Conservation (phyloP, 345 rosid species). For the Bruguiera sexangula region DNA sequence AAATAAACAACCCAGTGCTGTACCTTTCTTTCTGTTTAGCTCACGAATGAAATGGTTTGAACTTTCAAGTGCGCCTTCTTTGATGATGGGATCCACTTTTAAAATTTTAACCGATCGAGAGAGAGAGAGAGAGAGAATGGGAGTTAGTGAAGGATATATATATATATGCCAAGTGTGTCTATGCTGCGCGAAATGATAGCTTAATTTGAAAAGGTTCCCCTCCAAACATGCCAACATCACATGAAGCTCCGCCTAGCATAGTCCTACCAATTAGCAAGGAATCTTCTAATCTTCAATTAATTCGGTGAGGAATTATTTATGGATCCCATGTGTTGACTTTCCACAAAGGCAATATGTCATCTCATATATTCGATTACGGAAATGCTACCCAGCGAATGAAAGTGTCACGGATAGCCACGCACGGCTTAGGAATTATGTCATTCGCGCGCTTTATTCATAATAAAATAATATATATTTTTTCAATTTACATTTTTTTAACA, state of each 20-base stretch:
- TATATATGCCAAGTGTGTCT: not conserved
- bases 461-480: no score
- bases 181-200: not conserved
- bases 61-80: not conserved
- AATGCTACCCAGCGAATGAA: no score
- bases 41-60: conserved; percentile 15
- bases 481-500: no score
- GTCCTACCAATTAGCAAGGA: conserved; percentile 25
- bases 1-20: conserved; percentile 2
- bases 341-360: not conserved
- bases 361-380: no score
- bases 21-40: conserved; percentile 10
- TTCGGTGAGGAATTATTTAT: conserved; percentile 12
- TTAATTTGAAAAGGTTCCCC: not conserved
- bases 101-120: conserved; percentile 1
- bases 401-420: no score
- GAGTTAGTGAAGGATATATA: not conserved
- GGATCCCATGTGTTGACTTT: conserved; percentile 24
- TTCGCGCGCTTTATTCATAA: no score
- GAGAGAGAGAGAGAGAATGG: not conserved
- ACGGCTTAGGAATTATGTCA: no score
- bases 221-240: conserved; percentile 18
- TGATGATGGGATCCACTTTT: not conserved
- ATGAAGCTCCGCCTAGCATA: conserved; percentile 8
- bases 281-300: conserved; percentile 27